These are phyloP conservation scores for Ascochyta koolunga DNA, from an alignment of 2,329 filamentous ascomycete species.

Conservation along the genomic window DNA sequence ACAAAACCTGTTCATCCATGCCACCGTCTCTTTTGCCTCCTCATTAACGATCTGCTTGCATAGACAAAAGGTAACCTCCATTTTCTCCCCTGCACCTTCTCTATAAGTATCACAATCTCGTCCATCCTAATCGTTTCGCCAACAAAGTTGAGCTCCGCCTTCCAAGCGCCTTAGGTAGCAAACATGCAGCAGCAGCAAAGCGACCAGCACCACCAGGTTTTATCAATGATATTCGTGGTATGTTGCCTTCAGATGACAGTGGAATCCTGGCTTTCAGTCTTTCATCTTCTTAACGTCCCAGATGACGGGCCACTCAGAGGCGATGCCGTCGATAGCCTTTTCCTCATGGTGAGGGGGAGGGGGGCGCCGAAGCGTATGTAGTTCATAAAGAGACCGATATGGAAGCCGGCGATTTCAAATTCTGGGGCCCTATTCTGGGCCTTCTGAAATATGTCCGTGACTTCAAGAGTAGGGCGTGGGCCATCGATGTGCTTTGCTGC, in stretches of 20 bases:
- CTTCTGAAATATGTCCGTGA: slow-evolving; percentile 32
- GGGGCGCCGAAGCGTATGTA: slow-evolving; percentile 39
- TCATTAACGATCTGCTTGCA: slow-evolving; percentile 22
- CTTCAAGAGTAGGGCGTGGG: slow-evolving; percentile 25
- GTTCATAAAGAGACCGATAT: slow-evolving; percentile 46
- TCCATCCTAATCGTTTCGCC: slow-evolving; percentile 37
- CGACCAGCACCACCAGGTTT: slow-evolving; percentile 42
- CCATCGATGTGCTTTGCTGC: slow-evolving; percentile 27
- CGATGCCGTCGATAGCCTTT: slow-evolving; percentile 27
- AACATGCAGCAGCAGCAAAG: slow-evolving; percentile 41
- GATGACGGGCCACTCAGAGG: slow-evolving; percentile 20
- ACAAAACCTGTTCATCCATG: slow-evolving; percentile 20
- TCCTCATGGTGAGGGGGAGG: slow-evolving; percentile 8
- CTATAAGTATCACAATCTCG: slow-evolving; percentile 30
- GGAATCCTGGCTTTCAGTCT: slow-evolving; percentile 38
- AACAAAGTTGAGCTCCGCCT: slow-evolving; percentile 41
- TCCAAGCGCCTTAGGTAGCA: slow-evolving; percentile 32
- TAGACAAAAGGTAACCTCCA: slow-evolving; percentile 23
- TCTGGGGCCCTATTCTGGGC: slow-evolving; percentile 14
- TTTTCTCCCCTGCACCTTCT: slow-evolving; percentile 27
- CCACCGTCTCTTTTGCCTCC: slow-evolving; percentile 10
- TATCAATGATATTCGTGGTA: slow-evolving; percentile 39
- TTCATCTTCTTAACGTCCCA: slow-evolving; percentile 24
- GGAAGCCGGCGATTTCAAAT: slow-evolving; percentile 42
- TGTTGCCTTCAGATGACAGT: slow-evolving; percentile 24